phyloP scores from a whole-genome alignment of 805 yeast genomes.

The Metschnikowia koreensis region DNA sequence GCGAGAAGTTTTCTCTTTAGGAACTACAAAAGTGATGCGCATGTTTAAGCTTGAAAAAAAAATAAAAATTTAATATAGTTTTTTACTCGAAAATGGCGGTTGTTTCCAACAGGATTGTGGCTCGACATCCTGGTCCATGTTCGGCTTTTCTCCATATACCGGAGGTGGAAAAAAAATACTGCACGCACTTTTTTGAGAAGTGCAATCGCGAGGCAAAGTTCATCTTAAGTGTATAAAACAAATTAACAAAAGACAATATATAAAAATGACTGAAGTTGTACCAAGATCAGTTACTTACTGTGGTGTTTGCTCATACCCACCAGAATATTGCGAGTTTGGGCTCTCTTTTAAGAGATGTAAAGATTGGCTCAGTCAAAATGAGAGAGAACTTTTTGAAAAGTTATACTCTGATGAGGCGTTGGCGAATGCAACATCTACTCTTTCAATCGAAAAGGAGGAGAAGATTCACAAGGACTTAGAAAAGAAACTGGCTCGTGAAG shows the following conservation, averaged over 20 bases:
- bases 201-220: neutral
- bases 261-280: slow-evolving; percentile 27
- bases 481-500: slow-evolving; percentile 83
- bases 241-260: neutral
- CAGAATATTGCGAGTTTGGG: slow-evolving; percentile 91
- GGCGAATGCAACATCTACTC: slow-evolving; percentile 55
- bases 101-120: neutral
- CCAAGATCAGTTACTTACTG: slow-evolving; percentile 59
- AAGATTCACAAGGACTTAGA: slow-evolving; percentile 78
- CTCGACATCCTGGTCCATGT: neutral
- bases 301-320: slow-evolving; percentile 80
- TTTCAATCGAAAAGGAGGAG: slow-evolving; percentile 75
- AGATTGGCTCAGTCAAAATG: slow-evolving; percentile 66
- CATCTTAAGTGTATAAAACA: neutral
- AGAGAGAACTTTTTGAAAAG: slow-evolving; percentile 54
- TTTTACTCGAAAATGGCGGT: no score
- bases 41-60: no score
- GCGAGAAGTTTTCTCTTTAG: slow-evolving; percentile 22
- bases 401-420: slow-evolving; percentile 62
- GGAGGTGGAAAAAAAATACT: neutral
- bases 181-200: neutral
- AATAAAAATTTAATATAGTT: no score
- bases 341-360: slow-evolving; percentile 78
- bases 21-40: neutral
- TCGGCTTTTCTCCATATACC: slow-evolving; percentile 8